Evolutionary conservation across 352 stramenopile genomes (phyloP), one percentile per base, ranked within the genome.

Genomic region (Elongisporangium senticosum): DNA sequence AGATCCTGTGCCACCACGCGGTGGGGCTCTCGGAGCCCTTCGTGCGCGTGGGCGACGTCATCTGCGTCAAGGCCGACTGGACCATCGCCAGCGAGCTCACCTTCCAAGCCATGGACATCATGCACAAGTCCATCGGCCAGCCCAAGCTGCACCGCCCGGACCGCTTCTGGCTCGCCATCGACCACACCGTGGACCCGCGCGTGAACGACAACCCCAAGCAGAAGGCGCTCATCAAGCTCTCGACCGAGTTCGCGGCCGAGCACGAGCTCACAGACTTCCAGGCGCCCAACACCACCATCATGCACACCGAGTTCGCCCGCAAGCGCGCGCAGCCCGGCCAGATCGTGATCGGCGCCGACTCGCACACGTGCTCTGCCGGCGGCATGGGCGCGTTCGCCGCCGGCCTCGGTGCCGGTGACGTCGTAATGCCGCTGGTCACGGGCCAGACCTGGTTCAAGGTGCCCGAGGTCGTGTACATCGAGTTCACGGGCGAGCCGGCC

Each of bases 361-460:
- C 57, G 5, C 83, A 93, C 75, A 90, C 83, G 50, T 93, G 83
- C 63, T 87, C 73, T 57, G 79, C 79, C 7, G 83, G 83, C 2
- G 83, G 83, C 11, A 87, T 93, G 83, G 83, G 83, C 19, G 63
- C 83, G 7, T 93, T 93, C 50, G 83, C 83, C 5, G 77, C 79
- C 1, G 83, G 83, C 1, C 66, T 93, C 7, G 83, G 83, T 10
- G 83, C 83, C 0, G 83, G 79, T 2, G 83, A 93, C 63, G 83
- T 93, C 23, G 83, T 93, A 19, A 91, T 93, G 80, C 83, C 83
- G 1, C 69, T 93, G 1, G 83, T 93, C 48, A 93, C 83, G 21
- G 83, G 83, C 15, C 79, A 93, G 67, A 93, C 83, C 49, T 93
- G 83, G 83, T 90, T 93, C 67, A 90, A 89, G 62, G 79, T 93